Evolutionary conservation across 108 stramenopile genomes (phyloP).

Genomic region (Pelagomonas calceolata): DNA sequence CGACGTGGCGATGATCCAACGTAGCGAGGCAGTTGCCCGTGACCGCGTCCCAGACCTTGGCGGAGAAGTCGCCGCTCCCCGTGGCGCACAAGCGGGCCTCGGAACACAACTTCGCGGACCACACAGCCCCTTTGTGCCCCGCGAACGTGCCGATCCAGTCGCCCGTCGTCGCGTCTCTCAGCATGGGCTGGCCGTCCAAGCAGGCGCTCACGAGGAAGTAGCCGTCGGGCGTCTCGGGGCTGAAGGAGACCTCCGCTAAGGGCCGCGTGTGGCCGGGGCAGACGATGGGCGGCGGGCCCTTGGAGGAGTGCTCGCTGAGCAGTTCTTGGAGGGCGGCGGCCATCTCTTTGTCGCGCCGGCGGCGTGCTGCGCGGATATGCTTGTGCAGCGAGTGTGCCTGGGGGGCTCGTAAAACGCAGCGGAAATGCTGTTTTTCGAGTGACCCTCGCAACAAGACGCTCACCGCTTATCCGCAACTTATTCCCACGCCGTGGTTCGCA

Average conservation of each 20-base stretch:
- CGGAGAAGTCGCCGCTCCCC: slow-evolving; percentile 73
- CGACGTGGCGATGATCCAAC: slow-evolving; percentile 86
- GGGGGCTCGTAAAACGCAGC: too few relatives aligned
- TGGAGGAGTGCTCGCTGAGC: neutral
- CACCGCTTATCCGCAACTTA: too few relatives aligned
- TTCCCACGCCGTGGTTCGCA: too few relatives aligned
- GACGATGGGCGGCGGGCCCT: slow-evolving; percentile 50
- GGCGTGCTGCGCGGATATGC: too few relatives aligned
- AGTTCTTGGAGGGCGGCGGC: too few relatives aligned
- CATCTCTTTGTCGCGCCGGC: too few relatives aligned
- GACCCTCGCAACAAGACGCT: too few relatives aligned
- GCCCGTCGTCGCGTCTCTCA: slow-evolving; percentile 83
- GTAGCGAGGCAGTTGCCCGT: slow-evolving; percentile 57
- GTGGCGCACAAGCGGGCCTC: slow-evolving; percentile 68
- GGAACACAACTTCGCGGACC: slow-evolving; percentile 78
- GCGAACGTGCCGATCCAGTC: slow-evolving; percentile 98
- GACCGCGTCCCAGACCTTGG: slow-evolving; percentile 75
- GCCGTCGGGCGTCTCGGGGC: slow-evolving; percentile 28
- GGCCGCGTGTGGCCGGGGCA: slow-evolving; percentile 82
- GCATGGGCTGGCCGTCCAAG: slow-evolving; percentile 64
- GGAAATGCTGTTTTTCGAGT: too few relatives aligned
- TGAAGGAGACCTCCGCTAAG: slow-evolving; percentile 69
- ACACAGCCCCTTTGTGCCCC: slow-evolving; percentile 99
- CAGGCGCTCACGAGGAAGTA: slow-evolving; percentile 66
- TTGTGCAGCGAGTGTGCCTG: too few relatives aligned